phyloP scores from a whole-genome alignment of 176 grass and related monocot species.

The Musa itinerans region DNA sequence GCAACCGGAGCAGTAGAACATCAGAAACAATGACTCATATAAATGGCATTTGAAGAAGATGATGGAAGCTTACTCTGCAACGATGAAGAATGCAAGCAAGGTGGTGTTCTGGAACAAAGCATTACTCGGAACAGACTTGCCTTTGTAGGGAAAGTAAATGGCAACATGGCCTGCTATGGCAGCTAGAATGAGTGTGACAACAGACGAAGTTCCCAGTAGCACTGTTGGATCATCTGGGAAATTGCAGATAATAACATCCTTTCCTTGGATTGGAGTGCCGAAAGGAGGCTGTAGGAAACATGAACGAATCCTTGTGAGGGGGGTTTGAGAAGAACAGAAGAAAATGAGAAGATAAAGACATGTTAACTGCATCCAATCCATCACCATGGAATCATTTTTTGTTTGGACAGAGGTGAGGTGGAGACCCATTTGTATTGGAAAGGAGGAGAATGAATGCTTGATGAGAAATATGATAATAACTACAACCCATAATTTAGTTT shows the following conservation, averaged over 20 bases:
- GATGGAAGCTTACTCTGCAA: constrained; percentile 52
- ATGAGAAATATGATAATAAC: too few species aligned
- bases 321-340: background rate
- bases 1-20: background rate
- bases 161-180: constrained; percentile 31
- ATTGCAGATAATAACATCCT: constrained; percentile 52
- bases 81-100: constrained; percentile 48
- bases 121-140: constrained; percentile 27
- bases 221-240: constrained; percentile 61
- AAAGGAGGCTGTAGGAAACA: constrained; percentile 39
- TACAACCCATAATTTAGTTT: too few species aligned
- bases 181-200: constrained; percentile 32
- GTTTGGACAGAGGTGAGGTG: too few species aligned
- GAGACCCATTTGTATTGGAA: too few species aligned
- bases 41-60: background rate
- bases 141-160: background rate
- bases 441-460: too few species aligned
- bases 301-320: too few species aligned
- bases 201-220: constrained; percentile 37
- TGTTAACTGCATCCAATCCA: background rate
- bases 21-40: too few species aligned
- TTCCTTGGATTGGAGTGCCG: constrained; percentile 43
- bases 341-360: background rate
- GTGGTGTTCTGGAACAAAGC: constrained; percentile 52
- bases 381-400: too few species aligned